phyloP scores from a whole-genome alignment of 768 basidiomycete genomes.

The Suillus cothurnatus region DNA sequence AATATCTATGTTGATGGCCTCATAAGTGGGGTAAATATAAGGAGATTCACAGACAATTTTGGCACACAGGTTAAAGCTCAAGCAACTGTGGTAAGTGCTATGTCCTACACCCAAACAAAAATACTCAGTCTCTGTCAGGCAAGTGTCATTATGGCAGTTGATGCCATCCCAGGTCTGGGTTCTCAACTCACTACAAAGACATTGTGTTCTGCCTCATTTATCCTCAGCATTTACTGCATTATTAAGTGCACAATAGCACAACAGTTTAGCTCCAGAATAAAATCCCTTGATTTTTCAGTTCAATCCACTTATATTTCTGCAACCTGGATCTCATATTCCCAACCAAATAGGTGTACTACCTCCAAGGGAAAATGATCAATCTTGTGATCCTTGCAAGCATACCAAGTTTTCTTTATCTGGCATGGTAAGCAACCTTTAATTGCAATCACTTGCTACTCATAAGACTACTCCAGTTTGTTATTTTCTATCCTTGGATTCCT shows the following conservation, averaged over 20 bases:
- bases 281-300: too few species aligned
- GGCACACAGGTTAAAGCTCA: background rate
- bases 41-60: background rate
- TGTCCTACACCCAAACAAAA: background rate
- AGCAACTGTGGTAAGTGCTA: background rate
- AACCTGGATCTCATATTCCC: too few species aligned
- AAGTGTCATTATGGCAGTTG: background rate
- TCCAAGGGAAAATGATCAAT: too few species aligned
- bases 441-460: too few species aligned
- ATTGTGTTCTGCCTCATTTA: background rate
- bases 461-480: too few species aligned
- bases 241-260: too few species aligned
- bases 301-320: too few species aligned
- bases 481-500: background rate
- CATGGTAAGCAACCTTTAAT: too few species aligned
- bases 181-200: background rate
- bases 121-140: background rate
- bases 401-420: too few species aligned
- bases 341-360: too few species aligned
- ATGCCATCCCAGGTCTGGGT: background rate
- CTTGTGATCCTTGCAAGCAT: too few species aligned
- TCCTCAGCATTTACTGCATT: background rate
- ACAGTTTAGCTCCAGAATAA: too few species aligned
- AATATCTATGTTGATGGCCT: background rate
- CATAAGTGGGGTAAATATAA: background rate